Evolutionary conservation across 768 basidiomycete genomes (phyloP).

Genomic region (Mycena haematopus): DNA sequence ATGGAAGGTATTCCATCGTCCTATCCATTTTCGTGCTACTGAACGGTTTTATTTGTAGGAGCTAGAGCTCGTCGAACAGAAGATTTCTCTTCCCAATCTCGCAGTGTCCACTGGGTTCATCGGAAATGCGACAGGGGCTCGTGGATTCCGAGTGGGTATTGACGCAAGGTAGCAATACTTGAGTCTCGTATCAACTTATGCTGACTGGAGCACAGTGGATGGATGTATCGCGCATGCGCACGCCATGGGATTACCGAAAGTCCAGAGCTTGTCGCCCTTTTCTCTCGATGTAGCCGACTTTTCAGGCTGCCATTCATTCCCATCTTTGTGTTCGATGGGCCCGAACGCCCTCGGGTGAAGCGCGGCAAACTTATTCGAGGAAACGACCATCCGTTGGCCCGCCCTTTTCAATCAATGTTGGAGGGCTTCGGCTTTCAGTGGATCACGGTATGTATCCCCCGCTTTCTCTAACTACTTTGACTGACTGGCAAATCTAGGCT

Average conservation of each 20-base stretch:
- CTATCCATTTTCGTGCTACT: not conserved
- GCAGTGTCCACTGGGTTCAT: slow-evolving; percentile 42
- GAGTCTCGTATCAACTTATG: no score
- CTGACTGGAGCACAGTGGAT: slow-evolving; percentile 15
- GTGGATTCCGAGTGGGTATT: slow-evolving; percentile 46
- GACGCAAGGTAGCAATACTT: slow-evolving; percentile 38
- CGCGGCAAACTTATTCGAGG: slow-evolving; percentile 39
- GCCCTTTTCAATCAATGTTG: slow-evolving; percentile 40
- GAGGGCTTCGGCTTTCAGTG: slow-evolving; percentile 51
- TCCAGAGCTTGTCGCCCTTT: slow-evolving; percentile 49
- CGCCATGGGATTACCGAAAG: slow-evolving; percentile 47
- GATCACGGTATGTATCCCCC: slow-evolving; percentile 29
- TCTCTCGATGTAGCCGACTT: slow-evolving; percentile 46
- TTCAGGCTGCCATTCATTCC: slow-evolving; percentile 46
- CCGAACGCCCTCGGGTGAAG: slow-evolving; percentile 47
- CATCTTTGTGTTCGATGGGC: slow-evolving; percentile 58
- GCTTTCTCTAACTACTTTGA: no score
- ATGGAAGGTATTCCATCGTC: not conserved
- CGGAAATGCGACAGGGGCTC: slow-evolving; percentile 36
- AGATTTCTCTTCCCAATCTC: slow-evolving; percentile 41
- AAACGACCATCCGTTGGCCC: slow-evolving; percentile 35
- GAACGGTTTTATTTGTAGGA: slow-evolving; percentile 34
- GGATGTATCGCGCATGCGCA: slow-evolving; percentile 18
- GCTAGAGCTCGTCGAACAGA: slow-evolving; percentile 39
- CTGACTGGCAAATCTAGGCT: no score